These are phyloP conservation scores for Cryptosporidium viatorum DNA, from an alignment of 169 alveolate species.

Conservation along the genomic window DNA sequence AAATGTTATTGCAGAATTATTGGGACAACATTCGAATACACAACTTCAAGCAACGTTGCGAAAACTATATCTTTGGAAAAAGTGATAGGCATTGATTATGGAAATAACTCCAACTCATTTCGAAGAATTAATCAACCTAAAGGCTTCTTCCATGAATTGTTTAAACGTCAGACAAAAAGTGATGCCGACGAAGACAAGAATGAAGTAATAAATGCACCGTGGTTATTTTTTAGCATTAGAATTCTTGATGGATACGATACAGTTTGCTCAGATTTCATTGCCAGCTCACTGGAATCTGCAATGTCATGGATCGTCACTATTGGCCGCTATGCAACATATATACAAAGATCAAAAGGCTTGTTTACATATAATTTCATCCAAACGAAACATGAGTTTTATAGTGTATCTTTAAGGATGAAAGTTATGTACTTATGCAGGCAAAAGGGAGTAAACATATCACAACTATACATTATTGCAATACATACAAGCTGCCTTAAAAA, in stretches of 20 bases:
- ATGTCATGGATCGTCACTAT: conserved; percentile 70
- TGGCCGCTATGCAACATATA: conserved; percentile 58
- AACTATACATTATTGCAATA: conserved; percentile 60
- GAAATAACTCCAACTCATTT: conserved; percentile 58
- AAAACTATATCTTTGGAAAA: conserved; percentile 38
- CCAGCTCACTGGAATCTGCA: conserved; percentile 57
- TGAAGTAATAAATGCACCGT: conserved; percentile 14
- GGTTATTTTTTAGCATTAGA: conserved; percentile 66
- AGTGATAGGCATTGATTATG: conserved; percentile 59
- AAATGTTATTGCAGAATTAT: conserved; percentile 66
- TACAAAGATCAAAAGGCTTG: conserved; percentile 47
- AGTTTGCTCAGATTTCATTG: conserved; percentile 27
- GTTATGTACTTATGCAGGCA: conserved; percentile 38
- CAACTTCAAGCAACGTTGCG: conserved; percentile 41
- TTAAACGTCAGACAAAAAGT: background rate
- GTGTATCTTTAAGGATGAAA: conserved; percentile 67
- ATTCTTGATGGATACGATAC: conserved; percentile 23
- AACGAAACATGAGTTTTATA: conserved; percentile 41
- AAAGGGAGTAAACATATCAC: conserved; percentile 22
- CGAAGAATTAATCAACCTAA: conserved; percentile 59
- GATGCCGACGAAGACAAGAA: conserved; percentile 17
- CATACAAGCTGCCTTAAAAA: conserved; percentile 62
- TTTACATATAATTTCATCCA: conserved; percentile 49
- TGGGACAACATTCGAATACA: conserved; percentile 41
- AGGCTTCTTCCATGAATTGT: conserved; percentile 7